These are phyloP conservation scores for Phytophthora lateralis DNA, from an alignment of 352 stramenopile species.

Conservation along the genomic window DNA sequence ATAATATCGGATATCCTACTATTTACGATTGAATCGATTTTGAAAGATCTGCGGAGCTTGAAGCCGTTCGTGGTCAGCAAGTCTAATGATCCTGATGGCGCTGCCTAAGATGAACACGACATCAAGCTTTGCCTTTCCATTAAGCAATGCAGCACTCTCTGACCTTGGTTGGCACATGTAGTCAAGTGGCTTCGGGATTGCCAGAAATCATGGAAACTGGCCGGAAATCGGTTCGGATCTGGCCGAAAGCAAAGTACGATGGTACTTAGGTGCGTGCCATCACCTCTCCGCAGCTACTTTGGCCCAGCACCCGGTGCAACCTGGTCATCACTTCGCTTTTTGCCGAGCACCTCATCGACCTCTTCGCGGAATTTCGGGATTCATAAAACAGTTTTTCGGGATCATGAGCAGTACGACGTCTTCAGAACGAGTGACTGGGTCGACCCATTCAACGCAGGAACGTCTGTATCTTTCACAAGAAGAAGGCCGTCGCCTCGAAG, in stretches of 20 bases:
- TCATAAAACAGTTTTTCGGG: background rate
- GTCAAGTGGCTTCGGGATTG: background rate
- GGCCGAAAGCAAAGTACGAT: conserved; percentile 15
- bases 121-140: conserved; percentile 17
- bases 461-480: conserved; percentile 27
- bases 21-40: background rate
- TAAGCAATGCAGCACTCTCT: conserved; percentile 14
- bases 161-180: background rate
- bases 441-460: conserved; percentile 19
- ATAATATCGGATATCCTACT: background rate
- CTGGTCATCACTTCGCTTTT: conserved; percentile 24
- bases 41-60: background rate
- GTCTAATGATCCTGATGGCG: conserved; percentile 6
- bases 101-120: conserved; percentile 15
- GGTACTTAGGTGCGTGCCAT: conserved; percentile 25
- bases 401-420: conserved; percentile 35
- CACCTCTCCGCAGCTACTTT: background rate
- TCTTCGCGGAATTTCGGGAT: conserved; percentile 1
- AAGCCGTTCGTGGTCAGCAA: background rate
- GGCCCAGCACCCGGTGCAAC: background rate
- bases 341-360: background rate
- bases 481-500: conserved; percentile 30
- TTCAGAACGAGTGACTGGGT: conserved; percentile 17
- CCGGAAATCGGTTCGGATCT: conserved; percentile 24
- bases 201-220: conserved; percentile 11